Evolutionary conservation across 257 asterid genomes (phyloP), one percentile per base, ranked within the genome.

Genomic region (Solanum sparsipilum): DNA sequence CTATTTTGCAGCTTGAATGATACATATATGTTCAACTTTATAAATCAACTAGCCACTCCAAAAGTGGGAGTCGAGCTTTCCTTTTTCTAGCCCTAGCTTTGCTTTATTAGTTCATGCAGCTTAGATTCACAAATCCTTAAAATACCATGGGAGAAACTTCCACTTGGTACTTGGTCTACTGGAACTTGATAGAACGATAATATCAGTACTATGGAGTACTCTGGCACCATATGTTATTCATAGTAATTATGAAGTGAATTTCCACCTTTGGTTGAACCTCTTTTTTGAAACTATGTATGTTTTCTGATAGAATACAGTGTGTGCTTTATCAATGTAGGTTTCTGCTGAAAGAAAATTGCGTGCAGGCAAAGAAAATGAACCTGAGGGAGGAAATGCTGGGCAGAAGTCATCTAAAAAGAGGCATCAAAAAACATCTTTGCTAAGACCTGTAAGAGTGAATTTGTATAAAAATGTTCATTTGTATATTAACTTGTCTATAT

Each of bases 371-470:
- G 98, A 95, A 88, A 93, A 90, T 90, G 89, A 82, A 90, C 85
- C 91, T 74, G 93, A 92, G 83, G 97, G 90, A 88, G 96, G 89
- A 87, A 91, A 90, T 87, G 84, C 93, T 91, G 94, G 91, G 78
- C 83, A 89, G 90, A 95, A 92, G 90, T 83, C 94, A 88, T 92
- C 96, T 6, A 92, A 65, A 90, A 95, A 91, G 93, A 96, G 92
- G 93, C 94, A 91, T 88, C 91, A 88, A 87, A 92, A 84, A 81
- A 88, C 95, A 38, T 91, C 92, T 31, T 87, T 97, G 91, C 83
- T 95, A 92, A 93, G 99, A 90, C 99, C 99, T 87, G 99, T 97
- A 91, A 91, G 98, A 85, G 68, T 88, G 74, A 76, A 29, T 72
- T 88, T 82, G 84, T 86, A 86, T 87, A 67, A 27, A n/a, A 84